Base-by-base conservation (phyloP, 495 filamentous ascomycete species). In the Penicillium ucsense region DNA sequence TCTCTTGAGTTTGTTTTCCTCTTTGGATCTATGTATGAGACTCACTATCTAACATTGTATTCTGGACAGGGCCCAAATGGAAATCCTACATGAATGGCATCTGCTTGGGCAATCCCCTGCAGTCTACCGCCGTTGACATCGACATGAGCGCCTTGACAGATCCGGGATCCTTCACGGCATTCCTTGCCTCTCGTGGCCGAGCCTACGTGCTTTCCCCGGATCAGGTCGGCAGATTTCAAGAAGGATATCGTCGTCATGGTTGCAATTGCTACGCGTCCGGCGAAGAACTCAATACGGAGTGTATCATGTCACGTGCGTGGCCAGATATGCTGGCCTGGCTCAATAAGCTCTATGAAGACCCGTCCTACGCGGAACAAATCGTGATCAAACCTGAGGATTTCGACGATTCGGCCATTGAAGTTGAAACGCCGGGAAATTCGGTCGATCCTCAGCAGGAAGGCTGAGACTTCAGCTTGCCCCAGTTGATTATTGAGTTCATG, bases 141-240 rank as follows among this genome's bases (percentile, higher is more conserved):
- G 52, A 61, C 6, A 33, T 53, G 39, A 38, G 31, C 7, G 37
- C 38, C 6, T 31, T 48, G 9, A 6, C 10, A 3, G 35, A 57
- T 37, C 45, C 55, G 0, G 29, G 38, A 2, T 65, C 65, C 0
- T 72, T 74, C 47, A 44, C 56, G 0, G 46, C 54, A 2, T 74
- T 73, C 31, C 6, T 72, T 3, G 57, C 57, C 32, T 61, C 83
- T 65, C 79, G 80, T 28, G 74, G 71, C 36, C 77, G 83, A 28
- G 80, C 72, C 4, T 89, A 84, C 53, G 50, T 77, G n/a, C 58
- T 75, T 20, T 77, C 75, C n/a, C 7, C 61, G 0, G 59, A 74
- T 8, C 70, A 71, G 0, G 47, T 72, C 2, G 81, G 74, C 30
- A 64, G 62, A 4, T 71, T 67, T 5, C 56, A 84, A 28, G 60